Conservation (phyloP, 176 grass and related monocot genomes). For the Guadua angustifolia region DNA sequence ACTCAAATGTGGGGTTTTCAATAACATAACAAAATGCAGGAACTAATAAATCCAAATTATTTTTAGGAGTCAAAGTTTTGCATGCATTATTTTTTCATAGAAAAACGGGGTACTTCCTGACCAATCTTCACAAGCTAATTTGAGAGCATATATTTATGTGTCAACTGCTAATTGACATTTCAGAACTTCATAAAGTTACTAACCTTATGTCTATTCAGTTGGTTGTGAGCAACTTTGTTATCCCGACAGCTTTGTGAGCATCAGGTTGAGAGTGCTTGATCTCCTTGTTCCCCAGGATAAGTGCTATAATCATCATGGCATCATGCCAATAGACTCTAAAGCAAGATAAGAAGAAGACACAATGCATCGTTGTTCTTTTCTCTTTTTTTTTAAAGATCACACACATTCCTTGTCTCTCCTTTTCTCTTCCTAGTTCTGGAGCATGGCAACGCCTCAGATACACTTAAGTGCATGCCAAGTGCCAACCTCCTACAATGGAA, state of each 20-base stretch:
- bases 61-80: not conserved
- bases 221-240: slow-evolving; percentile 15
- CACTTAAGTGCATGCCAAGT: slow-evolving; percentile 27
- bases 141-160: not conserved
- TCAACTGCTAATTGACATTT: not conserved
- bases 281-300: slow-evolving; percentile 24
- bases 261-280: slow-evolving; percentile 33
- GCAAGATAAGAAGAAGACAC: slow-evolving; percentile 50
- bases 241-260: slow-evolving; percentile 19
- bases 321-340: slow-evolving; percentile 41
- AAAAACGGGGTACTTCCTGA: not conserved
- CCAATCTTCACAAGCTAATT: not conserved
- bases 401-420: slow-evolving; percentile 42
- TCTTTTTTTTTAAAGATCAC: slow-evolving; percentile 46
- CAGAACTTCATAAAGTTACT: not conserved
- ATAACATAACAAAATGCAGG: not conserved
- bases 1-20: not conserved
- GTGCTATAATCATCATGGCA: slow-evolving; percentile 29
- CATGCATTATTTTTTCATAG: not conserved
- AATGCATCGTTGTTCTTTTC: slow-evolving; percentile 37
- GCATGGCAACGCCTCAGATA: slow-evolving; percentile 27
- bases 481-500: slow-evolving; percentile 34
- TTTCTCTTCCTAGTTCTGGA: slow-evolving; percentile 37
- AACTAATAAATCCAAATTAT: not conserved
- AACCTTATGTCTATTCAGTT: not conserved